Evolutionary conservation across 202 grass and related monocot genomes (phyloP).

Genomic region (Brachypodium distachyon): DNA sequence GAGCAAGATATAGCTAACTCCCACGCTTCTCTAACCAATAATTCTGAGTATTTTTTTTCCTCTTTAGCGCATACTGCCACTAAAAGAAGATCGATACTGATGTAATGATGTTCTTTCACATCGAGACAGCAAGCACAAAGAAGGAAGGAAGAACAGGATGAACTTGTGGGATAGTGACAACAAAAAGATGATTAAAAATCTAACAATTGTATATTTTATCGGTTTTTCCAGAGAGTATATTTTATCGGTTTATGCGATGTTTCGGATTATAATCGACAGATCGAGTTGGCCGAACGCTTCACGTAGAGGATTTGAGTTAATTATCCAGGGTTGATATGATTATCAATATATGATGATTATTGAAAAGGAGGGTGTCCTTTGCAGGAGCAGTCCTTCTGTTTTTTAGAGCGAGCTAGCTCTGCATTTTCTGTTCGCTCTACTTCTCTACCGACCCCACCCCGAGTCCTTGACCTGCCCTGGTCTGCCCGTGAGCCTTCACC

Average conservation of each 20-base stretch:
- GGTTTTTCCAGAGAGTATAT: no score
- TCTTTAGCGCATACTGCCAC: neutral
- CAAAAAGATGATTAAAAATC: no score
- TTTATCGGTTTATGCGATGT: no score
- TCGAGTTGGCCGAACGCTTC: neutral
- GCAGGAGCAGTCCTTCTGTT: neutral
- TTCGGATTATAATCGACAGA: no score
- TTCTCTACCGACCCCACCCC: no score
- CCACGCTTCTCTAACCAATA: neutral
- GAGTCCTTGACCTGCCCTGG: no score
- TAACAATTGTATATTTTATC: no score
- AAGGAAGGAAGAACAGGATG: neutral
- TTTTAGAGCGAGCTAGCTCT: constrained; percentile 10
- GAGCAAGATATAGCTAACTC: neutral
- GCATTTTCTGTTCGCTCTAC: no score
- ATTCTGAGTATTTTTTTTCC: neutral
- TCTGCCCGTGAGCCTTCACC: no score
- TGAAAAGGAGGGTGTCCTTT: neutral
- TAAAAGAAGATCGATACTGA: neutral
- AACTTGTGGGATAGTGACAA: neutral
- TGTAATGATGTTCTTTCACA: neutral
- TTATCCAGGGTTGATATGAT: no score
- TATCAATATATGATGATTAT: neutral
- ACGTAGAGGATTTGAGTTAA: neutral
- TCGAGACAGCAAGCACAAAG: no score